Percentiles rank a stretch among this genome's conserved stretches.
Evolutionary conservation across 2,329 filamentous ascomycete species (phyloP).

Genomic region (Dothiorella sarmentorum): DNA sequence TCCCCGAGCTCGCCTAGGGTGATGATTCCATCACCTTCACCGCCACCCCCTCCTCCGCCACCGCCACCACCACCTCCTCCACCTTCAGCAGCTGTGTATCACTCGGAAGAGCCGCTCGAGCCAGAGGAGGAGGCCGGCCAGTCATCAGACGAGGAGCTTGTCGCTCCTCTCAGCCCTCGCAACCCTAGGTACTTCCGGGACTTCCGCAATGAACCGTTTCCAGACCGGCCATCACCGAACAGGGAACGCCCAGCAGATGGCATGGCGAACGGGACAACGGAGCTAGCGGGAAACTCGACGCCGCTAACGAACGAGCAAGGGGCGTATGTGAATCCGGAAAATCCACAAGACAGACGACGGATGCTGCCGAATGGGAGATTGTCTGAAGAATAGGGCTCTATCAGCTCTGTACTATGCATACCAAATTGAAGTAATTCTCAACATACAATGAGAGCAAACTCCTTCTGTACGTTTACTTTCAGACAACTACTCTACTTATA

Average conservation of each 20-base stretch:
- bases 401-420: too few relatives aligned
- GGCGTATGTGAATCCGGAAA: background rate
- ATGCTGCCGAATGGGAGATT: background rate
- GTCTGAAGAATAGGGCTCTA: background rate
- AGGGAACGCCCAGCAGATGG: background rate
- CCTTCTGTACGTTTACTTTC: too few relatives aligned
- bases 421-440: too few relatives aligned
- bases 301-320: background rate
- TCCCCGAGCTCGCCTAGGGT: background rate
- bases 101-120: background rate
- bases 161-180: background rate
- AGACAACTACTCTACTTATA: too few relatives aligned
- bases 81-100: background rate
- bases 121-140: background rate
- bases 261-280: too few relatives aligned
- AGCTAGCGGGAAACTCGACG: background rate
- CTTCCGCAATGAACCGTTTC: background rate
- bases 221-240: background rate
- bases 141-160: background rate
- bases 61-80: background rate
- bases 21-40: background rate
- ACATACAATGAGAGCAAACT: too few relatives aligned
- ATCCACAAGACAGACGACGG: background rate
- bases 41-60: too few relatives aligned
- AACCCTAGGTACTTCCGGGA: background rate